These are phyloP conservation scores for Cucurbitaria berberidis DNA, from an alignment of 2,329 filamentous ascomycete species.

Conservation along the genomic window DNA sequence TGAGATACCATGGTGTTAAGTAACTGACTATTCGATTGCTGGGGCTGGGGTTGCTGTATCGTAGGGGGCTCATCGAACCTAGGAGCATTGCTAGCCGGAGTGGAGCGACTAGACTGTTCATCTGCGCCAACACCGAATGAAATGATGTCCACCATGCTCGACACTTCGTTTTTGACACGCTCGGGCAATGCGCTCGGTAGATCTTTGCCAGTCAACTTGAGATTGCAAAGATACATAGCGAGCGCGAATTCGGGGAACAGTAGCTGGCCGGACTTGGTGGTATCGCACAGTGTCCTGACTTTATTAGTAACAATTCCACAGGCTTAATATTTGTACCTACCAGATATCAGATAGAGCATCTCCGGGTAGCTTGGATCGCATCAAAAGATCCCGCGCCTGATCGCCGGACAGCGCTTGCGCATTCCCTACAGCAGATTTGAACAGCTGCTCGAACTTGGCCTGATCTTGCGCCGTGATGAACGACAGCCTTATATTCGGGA, in stretches of 20 bases:
- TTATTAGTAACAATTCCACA: constrained; percentile 21
- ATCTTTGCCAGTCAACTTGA: constrained; percentile 85
- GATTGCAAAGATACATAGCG: constrained; percentile 97
- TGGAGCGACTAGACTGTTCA: constrained; percentile 61
- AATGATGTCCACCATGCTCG: constrained; percentile 99
- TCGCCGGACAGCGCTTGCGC: constrained; percentile 86
- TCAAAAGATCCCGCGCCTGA: constrained; percentile 85
- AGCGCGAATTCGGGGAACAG: constrained; percentile 97
- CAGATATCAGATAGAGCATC: constrained; percentile 92
- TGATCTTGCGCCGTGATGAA: constrained; percentile 97
- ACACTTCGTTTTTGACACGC: constrained; percentile 92
- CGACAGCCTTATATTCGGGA: constrained; percentile 90
- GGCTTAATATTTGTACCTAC: constrained; percentile 56
- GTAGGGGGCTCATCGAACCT: constrained; percentile 68
- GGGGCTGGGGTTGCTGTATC: constrained; percentile 62
- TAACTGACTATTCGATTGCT: constrained; percentile 71
- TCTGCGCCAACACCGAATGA: constrained; percentile 85
- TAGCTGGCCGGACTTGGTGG: constrained; percentile 92
- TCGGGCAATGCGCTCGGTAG: constrained; percentile 79
- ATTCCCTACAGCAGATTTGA: constrained; percentile 91
- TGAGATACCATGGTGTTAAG: constrained; percentile 63
- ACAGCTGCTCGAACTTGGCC: constrained; percentile 94
- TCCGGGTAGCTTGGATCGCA: constrained; percentile 87
- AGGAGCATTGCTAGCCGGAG: constrained; percentile 69
- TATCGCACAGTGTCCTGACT: constrained; percentile 84